These are phyloP conservation scores for Gnetum montanum DNA, from an alignment of 75 land plant genomes.

Conservation along the genomic window DNA sequence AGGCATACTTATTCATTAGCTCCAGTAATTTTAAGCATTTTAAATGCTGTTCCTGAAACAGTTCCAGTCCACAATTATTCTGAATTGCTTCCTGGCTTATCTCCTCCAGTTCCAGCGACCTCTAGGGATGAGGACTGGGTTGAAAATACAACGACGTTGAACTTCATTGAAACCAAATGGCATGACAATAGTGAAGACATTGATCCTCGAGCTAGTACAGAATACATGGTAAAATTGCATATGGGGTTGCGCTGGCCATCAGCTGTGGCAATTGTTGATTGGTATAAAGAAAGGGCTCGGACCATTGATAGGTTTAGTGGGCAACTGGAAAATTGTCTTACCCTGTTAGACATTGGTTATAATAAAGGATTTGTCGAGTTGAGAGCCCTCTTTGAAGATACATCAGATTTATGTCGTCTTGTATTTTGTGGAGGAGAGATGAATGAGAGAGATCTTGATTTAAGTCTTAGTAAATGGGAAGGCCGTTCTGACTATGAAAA, in stretches of 20 bases:
- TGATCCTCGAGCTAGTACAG: constrained; percentile 38
- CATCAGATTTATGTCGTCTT: constrained; percentile 54
- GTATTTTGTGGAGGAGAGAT: constrained; percentile 39
- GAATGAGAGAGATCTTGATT: constrained; percentile 17
- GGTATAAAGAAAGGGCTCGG: constrained; percentile 76
- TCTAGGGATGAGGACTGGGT: constrained; percentile 74
- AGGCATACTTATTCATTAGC: constrained; percentile 78
- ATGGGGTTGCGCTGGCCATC: constrained; percentile 72
- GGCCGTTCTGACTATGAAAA: constrained; percentile 69
- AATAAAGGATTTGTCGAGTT: constrained; percentile 61
- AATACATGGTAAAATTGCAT: constrained; percentile 43
- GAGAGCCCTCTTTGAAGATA: constrained; percentile 51
- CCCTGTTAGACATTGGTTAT: constrained; percentile 63
- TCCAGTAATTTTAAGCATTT: constrained; percentile 50
- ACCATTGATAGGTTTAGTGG: constrained; percentile 78
- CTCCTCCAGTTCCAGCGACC: constrained; percentile 35
- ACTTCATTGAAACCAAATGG: constrained; percentile 22
- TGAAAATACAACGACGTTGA: constrained; percentile 53
- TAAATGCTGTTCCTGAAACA: constrained; percentile 89
- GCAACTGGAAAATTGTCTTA: constrained; percentile 79
- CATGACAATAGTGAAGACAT: constrained; percentile 8
- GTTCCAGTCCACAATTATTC: constrained; percentile 72
- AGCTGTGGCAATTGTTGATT: constrained; percentile 39
- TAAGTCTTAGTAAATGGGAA: constrained; percentile 68
- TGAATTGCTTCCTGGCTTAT: constrained; percentile 68